These are phyloP conservation scores for Marasmius fiardii DNA, from an alignment of 1,284 basidiomycete species.

Conservation along the genomic window DNA sequence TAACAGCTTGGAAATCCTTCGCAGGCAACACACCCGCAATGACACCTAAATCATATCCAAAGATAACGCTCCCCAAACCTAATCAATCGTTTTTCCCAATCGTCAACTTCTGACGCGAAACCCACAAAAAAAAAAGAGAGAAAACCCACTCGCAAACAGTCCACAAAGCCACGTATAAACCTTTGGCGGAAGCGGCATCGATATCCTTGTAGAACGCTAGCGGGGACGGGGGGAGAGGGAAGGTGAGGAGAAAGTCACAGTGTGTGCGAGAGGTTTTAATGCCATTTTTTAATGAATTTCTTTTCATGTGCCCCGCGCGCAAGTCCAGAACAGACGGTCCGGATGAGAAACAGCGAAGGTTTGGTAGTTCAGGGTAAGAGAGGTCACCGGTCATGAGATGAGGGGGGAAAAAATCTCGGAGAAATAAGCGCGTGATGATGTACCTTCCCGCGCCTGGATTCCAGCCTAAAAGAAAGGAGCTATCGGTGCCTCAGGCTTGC, in stretches of 20 bases:
- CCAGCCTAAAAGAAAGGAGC: too few relatives aligned
- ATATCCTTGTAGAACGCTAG: neutral
- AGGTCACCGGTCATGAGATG: too few relatives aligned
- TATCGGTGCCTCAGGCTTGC: too few relatives aligned
- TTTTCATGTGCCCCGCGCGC: too few relatives aligned
- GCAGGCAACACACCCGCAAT: conserved; percentile 36
- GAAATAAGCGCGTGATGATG: too few relatives aligned
- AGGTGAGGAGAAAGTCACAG: neutral
- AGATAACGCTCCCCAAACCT: conserved; percentile 44
- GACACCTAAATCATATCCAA: conserved; percentile 40
- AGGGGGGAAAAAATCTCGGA: too few relatives aligned
- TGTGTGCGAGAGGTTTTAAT: neutral
- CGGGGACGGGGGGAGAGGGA: neutral
- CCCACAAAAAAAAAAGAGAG: conserved; percentile 26
- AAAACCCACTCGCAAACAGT: conserved; percentile 44
- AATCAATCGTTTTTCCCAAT: conserved; percentile 22
- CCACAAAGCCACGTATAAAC: conserved; percentile 64
- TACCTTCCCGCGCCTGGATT: too few relatives aligned
- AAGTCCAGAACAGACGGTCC: too few relatives aligned
- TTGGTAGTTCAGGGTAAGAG: too few relatives aligned
- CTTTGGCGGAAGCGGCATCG: conserved; percentile 37
- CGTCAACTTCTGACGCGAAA: conserved; percentile 13
- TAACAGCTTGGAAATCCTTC: conserved; percentile 27
- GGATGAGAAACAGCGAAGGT: too few relatives aligned
- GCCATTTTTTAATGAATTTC: too few relatives aligned